These are phyloP conservation scores for Fraxinus anomala DNA, from an alignment of 257 asterid genomes.

Conservation along the genomic window DNA sequence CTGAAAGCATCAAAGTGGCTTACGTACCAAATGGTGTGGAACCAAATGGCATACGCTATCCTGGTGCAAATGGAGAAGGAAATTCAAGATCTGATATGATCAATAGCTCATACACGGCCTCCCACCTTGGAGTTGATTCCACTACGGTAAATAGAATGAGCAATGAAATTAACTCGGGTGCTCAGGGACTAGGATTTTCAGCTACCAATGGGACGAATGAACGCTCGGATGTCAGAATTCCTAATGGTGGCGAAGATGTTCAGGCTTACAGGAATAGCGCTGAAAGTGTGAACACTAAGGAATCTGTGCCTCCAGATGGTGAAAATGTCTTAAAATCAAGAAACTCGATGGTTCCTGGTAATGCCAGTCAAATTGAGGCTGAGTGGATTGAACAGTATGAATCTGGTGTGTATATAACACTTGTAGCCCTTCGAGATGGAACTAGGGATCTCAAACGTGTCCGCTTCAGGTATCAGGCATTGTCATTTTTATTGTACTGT, in stretches of 20 bases:
- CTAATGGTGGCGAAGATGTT: conserved; percentile 49
- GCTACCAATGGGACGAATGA: conserved; percentile 46
- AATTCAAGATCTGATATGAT: conserved; percentile 47
- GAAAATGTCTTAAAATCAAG: conserved; percentile 57
- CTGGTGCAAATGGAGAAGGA: conserved; percentile 53
- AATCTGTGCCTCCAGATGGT: conserved; percentile 44
- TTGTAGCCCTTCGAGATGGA: conserved; percentile 86
- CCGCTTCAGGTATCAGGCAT: conserved; percentile 76
- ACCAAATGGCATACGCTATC: conserved; percentile 46
- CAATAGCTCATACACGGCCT: conserved; percentile 38
- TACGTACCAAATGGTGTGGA: conserved; percentile 70
- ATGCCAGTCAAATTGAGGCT: conserved; percentile 67
- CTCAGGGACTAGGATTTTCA: conserved; percentile 38
- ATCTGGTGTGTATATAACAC: conserved; percentile 90
- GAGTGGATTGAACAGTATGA: conserved; percentile 96
- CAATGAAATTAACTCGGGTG: conserved; percentile 36
- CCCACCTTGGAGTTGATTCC: conserved; percentile 47
- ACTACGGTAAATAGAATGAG: conserved; percentile 37
- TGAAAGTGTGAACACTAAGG: conserved; percentile 47
- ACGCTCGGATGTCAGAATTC: conserved; percentile 39
- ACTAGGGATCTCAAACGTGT: conserved; percentile 95
- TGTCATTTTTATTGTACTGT: conserved; percentile 1
- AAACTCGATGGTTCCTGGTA: conserved; percentile 45
- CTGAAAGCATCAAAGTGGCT: conserved; percentile 64
- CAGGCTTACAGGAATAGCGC: conserved; percentile 49